A percentile compares a stretch with the other conserved stretches of the same genome.
Evolutionary conservation across 2,329 filamentous ascomycete genomes (phyloP).

Genomic region (Didymella exigua): DNA sequence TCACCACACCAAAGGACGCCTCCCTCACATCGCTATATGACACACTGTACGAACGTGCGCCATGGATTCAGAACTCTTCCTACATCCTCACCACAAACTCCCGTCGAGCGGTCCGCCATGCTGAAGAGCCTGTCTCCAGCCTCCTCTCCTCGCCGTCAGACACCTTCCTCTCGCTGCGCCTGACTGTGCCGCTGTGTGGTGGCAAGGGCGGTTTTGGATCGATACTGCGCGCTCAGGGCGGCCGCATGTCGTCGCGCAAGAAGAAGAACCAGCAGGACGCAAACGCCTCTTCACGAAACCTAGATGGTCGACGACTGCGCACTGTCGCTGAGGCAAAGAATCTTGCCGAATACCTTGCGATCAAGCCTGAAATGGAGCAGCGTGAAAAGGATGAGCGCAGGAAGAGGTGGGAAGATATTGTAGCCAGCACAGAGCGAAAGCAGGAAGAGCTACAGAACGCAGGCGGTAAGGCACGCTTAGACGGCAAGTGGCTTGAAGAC

Average conservation of each 20-base stretch:
- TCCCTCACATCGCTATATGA: conserved; percentile 74
- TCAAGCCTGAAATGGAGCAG: conserved; percentile 96
- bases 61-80: conserved; percentile 58
- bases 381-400: conserved; percentile 87
- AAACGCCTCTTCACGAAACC: conserved; percentile 88
- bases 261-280: conserved; percentile 82
- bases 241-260: conserved; percentile 96
- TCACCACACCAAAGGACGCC: conserved; percentile 73
- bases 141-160: conserved; percentile 64
- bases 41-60: conserved; percentile 63
- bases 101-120: conserved; percentile 70
- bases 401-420: conserved; percentile 85
- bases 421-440: conserved; percentile 80
- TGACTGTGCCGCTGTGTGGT: conserved; percentile 79
- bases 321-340: conserved; percentile 96
- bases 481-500: conserved; percentile 93
- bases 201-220: conserved; percentile 98
- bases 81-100: conserved; percentile 82
- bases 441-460: conserved; percentile 83
- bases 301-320: conserved; percentile 86
- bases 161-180: conserved; percentile 80
- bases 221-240: conserved; percentile 92
- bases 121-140: conserved; percentile 62
- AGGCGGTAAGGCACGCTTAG: conserved; percentile 67
- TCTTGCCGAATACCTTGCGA: conserved; percentile 89